Evolutionary conservation across 805 yeast genomes (phyloP), one percentile per base, ranked within the genome.

Genomic region (Metschnikowia sp.): DNA sequence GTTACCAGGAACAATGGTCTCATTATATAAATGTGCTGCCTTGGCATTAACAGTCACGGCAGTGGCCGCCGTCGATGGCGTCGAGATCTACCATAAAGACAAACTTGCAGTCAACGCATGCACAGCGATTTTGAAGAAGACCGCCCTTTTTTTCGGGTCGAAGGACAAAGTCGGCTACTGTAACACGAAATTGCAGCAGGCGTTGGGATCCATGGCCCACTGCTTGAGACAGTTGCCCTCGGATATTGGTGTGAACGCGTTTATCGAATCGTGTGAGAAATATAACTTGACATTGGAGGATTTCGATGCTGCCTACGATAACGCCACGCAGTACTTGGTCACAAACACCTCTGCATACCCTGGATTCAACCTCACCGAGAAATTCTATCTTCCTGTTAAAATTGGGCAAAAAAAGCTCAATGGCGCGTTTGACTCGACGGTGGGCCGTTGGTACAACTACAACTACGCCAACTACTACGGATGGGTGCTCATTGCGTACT

Each of bases 401-500:
- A 55, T 68, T 40, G 47, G 57, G 1, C 44, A 57, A 11, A 48
- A 43, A 41, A 48, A 40, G 15, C 42, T 67, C 51, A 48, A 45
- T 1, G 63, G 62, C 11, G 68, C 65, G 9, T 62, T 58, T 50
- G 51, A 59, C 46, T 61, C 71, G n/a, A 51, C 45, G 9, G 46
- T 59, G 9, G 65, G 64, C 32, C 62, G 75, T 43, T 57, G 65
- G 43, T 73, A 73, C 28, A 69, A 70, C 57, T 68, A 67, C 50
- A 70, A 69, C 45, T 61, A 63, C 31, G 75, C 83, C 7, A 53
- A 59, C 31, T 66, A 56, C 51, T 68, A 60, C 47, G 69, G 68
- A 3, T 44, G 72, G 32, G 80, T 71, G 3, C 54, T 74, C 31
- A 50, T 81, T 26, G 74, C 77, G 1, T 78, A 75, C 54, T 79